Base-by-base conservation (phyloP, 768 basidiomycete species). In the Dentipellis sp. region DNA sequence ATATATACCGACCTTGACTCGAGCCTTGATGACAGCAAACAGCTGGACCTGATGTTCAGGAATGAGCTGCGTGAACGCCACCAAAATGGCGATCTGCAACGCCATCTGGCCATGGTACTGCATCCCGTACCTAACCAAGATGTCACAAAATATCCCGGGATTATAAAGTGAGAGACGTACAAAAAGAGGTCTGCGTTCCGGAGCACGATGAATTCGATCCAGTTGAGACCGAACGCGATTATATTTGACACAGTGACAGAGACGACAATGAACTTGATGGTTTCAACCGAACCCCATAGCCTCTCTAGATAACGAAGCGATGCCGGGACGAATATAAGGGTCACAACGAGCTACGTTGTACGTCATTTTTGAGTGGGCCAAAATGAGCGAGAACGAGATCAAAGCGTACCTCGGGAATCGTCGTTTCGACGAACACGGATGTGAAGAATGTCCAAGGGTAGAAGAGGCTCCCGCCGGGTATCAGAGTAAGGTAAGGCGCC, bases 1-100 rank as follows among this genome's bases (percentile, higher is more conserved):
- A 29, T 3, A 29, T 2, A 55, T 38, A 53, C 36, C 54, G 10
- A 90, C 94, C 83, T 98, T 99, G 63, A 98, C 94, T 56, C 92
- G 82, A 49, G 88, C 78, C 69, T 83, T 91, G 60, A 92, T 65
- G 48, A 91, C 71, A 36, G 94, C 93, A 57, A 98, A 76, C 16
- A 98, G 66, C 68, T 98, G 97, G 12, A 99, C 85, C 71, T 98
- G 95, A 65, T 99, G 94, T 70, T 99, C 97, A 35, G 95, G 95
- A 62, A 98, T 98, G 54, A 97, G 71, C 69, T 99, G 97, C 3
- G 94, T 98, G 72, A 97, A 97, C 6, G 94, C 95, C 54, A 99
- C 97, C 37, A 99, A 75, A 59, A 94, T 75, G 2, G 86, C 87
- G 52, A 85, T 86, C 65, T 97, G 91, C 17, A 99, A 75, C 5